Conservation (phyloP, 2,329 filamentous ascomycete genomes). For the Talaromyces piceae region DNA sequence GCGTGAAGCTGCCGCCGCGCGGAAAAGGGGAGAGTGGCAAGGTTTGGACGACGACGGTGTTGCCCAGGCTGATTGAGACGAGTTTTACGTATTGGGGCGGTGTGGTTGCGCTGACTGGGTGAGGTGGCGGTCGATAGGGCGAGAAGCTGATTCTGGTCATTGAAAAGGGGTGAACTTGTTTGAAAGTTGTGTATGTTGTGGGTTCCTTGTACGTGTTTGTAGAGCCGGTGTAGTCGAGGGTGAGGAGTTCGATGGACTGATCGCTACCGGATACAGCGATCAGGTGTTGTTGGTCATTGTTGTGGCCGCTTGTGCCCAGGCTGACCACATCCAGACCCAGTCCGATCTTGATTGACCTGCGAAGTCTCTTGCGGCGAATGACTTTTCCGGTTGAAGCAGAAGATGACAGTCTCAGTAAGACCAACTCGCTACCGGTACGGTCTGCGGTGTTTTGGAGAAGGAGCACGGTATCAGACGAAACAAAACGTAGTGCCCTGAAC, state of each 20-base stretch:
- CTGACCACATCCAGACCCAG: conserved; percentile 71
- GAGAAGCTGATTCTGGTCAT: conserved; percentile 51
- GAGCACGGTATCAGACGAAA: conserved; percentile 47
- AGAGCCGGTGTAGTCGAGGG: conserved; percentile 57
- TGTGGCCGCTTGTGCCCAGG: conserved; percentile 48
- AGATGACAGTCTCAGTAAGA: conserved; percentile 36
- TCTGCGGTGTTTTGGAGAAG: conserved; percentile 51
- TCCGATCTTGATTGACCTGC: conserved; percentile 62
- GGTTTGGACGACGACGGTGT: conserved; percentile 70
- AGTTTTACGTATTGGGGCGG: conserved; percentile 61
- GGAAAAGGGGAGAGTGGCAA: conserved; percentile 53
- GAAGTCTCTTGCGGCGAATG: conserved; percentile 51
- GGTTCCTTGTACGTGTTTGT: conserved; percentile 38
- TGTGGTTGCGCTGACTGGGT: conserved; percentile 42
- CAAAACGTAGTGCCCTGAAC: conserved; percentile 50
- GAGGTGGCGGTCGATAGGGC: conserved; percentile 44
- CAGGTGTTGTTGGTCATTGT: conserved; percentile 65
- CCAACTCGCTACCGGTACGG: conserved; percentile 48
- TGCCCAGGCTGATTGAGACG: conserved; percentile 73
- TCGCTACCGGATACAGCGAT: conserved; percentile 76
- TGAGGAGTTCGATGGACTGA: conserved; percentile 69
- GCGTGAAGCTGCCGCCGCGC: conserved; percentile 35
- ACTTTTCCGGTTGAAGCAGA: conserved; percentile 33
- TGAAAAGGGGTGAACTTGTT: conserved; percentile 49
- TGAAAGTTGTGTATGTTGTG: conserved; percentile 44